Evolutionary conservation across 2,329 filamentous ascomycete genomes (phyloP).

Genomic region (Trichoderma simmonsii): DNA sequence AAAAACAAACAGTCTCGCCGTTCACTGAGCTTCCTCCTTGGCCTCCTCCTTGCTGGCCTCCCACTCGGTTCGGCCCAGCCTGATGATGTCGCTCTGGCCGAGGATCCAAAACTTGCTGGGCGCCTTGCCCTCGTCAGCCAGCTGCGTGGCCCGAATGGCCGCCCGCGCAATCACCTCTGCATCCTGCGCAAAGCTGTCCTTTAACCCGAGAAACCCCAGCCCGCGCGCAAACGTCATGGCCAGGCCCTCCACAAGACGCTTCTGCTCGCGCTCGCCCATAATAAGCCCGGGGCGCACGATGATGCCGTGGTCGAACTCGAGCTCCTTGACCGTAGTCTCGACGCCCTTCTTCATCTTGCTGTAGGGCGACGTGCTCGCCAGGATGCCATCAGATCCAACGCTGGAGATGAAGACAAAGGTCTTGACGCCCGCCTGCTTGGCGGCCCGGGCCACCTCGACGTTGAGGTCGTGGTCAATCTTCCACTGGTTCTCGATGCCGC

Average conservation of each 20-base stretch:
- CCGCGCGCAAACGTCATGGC: constrained; percentile 53
- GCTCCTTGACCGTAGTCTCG: constrained; percentile 69
- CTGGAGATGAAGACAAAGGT: constrained; percentile 76
- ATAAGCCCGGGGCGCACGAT: constrained; percentile 74
- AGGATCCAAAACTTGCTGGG: constrained; percentile 60
- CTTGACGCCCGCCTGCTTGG: constrained; percentile 67
- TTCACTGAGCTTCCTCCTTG: neutral
- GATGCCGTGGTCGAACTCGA: constrained; percentile 75
- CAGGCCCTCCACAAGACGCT: constrained; percentile 56
- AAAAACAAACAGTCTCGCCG: neutral
- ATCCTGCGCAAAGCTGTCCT: constrained; percentile 71
- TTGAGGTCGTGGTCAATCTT: constrained; percentile 88
- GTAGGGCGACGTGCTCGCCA: constrained; percentile 45
- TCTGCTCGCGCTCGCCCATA: constrained; percentile 64
- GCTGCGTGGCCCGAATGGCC: constrained; percentile 57
- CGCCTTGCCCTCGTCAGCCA: constrained; percentile 59
- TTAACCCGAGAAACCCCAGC: constrained; percentile 54
- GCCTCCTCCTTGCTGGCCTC: constrained; percentile 33
- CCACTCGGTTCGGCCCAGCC: constrained; percentile 61
- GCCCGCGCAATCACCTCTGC: constrained; percentile 68
- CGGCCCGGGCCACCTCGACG: constrained; percentile 70
- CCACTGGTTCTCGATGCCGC: constrained; percentile 74
- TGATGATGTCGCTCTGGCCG: constrained; percentile 60
- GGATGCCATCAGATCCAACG: constrained; percentile 43
- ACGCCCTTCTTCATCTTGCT: constrained; percentile 81